Conservation (phyloP, 805 yeast species). For the Clavispora santaluciae region DNA sequence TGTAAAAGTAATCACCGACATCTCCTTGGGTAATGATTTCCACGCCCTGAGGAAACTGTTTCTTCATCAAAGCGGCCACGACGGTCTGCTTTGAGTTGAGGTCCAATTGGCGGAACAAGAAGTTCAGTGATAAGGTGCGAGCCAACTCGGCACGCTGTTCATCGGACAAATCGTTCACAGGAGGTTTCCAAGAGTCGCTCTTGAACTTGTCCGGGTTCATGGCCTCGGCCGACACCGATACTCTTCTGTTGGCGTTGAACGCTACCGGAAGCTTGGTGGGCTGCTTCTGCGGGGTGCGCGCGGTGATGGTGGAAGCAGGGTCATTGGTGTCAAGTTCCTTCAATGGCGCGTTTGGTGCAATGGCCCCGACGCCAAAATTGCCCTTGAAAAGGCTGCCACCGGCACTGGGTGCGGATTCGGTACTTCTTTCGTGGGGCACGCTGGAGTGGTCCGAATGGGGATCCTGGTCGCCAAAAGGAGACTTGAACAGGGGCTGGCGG, state of each 20-base stretch:
- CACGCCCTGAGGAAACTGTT: constrained; percentile 50
- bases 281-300: constrained; percentile 8
- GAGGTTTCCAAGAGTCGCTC: constrained; percentile 68
- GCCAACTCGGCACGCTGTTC: constrained; percentile 67
- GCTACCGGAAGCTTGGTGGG: constrained; percentile 45
- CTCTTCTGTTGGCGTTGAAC: constrained; percentile 78
- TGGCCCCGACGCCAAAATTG: constrained; percentile 18
- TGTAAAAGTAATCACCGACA: constrained; percentile 89
- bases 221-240: constrained; percentile 87
- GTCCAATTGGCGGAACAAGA: constrained; percentile 80
- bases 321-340: constrained; percentile 27
- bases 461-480: constrained; percentile 60
- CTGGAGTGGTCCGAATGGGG: constrained; percentile 45
- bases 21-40: constrained; percentile 86
- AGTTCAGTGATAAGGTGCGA: constrained; percentile 70
- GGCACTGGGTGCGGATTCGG: constrained; percentile 1
- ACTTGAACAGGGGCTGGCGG: constrained; percentile 48
- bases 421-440: constrained; percentile 9
- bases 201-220: constrained; percentile 67
- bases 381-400: constrained; percentile 23
- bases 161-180: constrained; percentile 55
- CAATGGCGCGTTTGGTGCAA: constrained; percentile 6
- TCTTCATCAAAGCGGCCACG: constrained; percentile 78
- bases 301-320: constrained; percentile 10
- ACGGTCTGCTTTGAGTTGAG: constrained; percentile 71